Conservation (phyloP, 108 stramenopile genomes). For the Nitzschia palea region DNA sequence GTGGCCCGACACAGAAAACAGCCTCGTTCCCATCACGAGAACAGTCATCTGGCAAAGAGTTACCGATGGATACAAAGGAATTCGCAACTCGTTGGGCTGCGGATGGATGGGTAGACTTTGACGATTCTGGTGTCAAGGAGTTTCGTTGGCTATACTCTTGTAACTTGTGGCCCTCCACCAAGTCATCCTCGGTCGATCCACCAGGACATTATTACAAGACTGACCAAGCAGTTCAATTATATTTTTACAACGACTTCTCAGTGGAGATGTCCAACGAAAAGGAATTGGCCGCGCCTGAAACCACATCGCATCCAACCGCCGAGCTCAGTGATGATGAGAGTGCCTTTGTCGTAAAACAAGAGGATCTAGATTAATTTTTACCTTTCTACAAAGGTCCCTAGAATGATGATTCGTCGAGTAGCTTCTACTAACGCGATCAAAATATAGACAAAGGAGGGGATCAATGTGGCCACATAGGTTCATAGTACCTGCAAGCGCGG, state of each 20-base stretch:
- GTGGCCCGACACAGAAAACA: background rate
- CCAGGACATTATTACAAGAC: constrained; percentile 1
- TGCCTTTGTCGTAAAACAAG: too few species aligned
- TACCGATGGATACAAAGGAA: background rate
- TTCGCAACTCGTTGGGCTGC: background rate
- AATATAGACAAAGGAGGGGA: too few species aligned
- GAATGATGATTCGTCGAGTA: too few species aligned
- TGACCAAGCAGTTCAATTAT: background rate
- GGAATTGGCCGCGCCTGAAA: background rate
- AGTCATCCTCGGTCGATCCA: background rate
- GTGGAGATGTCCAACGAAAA: background rate
- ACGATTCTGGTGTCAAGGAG: background rate
- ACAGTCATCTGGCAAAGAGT: background rate
- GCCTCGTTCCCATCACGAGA: background rate
- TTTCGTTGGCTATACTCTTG: background rate
- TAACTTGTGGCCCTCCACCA: background rate
- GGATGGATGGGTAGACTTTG: background rate
- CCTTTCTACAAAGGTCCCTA: too few species aligned
- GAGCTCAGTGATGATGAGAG: too few species aligned
- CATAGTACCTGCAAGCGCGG: too few species aligned
- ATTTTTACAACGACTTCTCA: constrained; percentile 1
- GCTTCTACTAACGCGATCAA: too few species aligned
- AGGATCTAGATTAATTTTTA: too few species aligned
- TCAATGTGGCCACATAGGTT: too few species aligned
- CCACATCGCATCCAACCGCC: too few species aligned